Conservation (phyloP, 2,329 filamentous ascomycete genomes). For the Falciphora oryzae region DNA sequence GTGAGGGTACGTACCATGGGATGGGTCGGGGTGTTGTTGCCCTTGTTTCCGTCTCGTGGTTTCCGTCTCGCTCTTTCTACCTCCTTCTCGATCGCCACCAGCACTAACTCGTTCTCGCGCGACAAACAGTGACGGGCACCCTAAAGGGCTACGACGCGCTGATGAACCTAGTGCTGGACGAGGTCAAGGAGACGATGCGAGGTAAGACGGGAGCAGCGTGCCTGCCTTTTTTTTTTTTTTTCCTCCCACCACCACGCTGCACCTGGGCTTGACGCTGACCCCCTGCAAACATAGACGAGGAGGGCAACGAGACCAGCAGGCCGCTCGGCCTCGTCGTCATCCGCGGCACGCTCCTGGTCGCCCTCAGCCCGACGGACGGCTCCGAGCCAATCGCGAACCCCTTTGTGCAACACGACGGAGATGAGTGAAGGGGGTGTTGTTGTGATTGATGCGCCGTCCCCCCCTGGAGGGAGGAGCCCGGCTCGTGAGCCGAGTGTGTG, state of each 20-base stretch:
- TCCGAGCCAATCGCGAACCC: slow-evolving; percentile 96
- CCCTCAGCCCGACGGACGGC: slow-evolving; percentile 88
- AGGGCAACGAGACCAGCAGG: slow-evolving; percentile 79
- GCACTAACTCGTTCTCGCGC: background rate
- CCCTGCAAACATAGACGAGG: slow-evolving; percentile 60
- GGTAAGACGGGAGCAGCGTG: slow-evolving; percentile 47
- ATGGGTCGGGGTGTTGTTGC: background rate
- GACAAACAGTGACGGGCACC: slow-evolving; percentile 66
- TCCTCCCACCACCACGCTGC: slow-evolving; percentile 7
- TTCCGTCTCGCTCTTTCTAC: background rate
- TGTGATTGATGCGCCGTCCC: too few species aligned
- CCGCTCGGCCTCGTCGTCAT: slow-evolving; percentile 83
- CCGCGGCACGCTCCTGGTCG: slow-evolving; percentile 83
- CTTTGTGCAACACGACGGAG: slow-evolving; percentile 71
- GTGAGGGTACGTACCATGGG: slow-evolving; percentile 60
- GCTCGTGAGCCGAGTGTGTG: too few species aligned
- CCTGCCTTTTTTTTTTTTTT: slow-evolving; percentile 4
- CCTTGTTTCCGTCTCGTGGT: background rate
- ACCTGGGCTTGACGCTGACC: background rate
- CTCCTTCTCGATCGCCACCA: background rate
- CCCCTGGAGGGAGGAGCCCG: too few species aligned
- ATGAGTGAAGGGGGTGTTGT: slow-evolving; percentile 17
- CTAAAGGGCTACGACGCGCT: slow-evolving; percentile 95
- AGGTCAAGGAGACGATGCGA: slow-evolving; percentile 83
- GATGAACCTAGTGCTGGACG: slow-evolving; percentile 96